Evolutionary conservation across 306 rosid species (phyloP), one percentile per base, ranked within the genome.

Genomic region (Trifolium pratense): DNA sequence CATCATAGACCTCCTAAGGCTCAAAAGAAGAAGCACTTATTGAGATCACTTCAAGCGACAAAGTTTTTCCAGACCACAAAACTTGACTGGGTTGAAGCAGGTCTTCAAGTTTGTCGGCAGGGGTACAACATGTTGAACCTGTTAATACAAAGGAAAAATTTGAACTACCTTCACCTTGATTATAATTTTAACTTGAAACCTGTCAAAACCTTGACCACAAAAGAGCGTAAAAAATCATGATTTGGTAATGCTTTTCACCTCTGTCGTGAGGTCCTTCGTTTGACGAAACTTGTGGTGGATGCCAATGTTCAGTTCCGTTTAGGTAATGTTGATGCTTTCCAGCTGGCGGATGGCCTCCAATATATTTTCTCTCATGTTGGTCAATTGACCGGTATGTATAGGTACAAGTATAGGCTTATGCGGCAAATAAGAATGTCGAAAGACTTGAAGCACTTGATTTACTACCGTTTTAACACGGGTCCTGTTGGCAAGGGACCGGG

Each of bases 401-500:
- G 99, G 34, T 95, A 95, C 78, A 95, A 95, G 84, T 95, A 95
- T 78, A 87, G 99, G 87, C 89, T 95, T 78, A 91, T 95, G 99
- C 82, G 99, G 63, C 99, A 95, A 75, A 95, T 95, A 53, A 90
- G 99, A 86, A 95, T 95, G 99, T 95, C 97, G 68, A 95, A 91
- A 82, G 99, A 95, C 68, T 80, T 95, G 82, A 95, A 95, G 84
- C 99, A 95, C 83, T 86, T 95, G 86, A 91, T 88, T 73, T 95
- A 95, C 83, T 95, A 95, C 69, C 99, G 99, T 18, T 95, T 95
- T 82, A 95, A 95, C 82, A 95, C 99, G 52, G 99, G 99, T 17
- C 99, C 99, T 60, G 99, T 95, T 6, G 99, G 99, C 64, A 95
- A 95, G 73, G 99, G 99, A 45, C 99, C 99, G 10, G 99, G 99